Conservation (phyloP, 805 yeast genomes). For the Priceomyces melissophilus region DNA sequence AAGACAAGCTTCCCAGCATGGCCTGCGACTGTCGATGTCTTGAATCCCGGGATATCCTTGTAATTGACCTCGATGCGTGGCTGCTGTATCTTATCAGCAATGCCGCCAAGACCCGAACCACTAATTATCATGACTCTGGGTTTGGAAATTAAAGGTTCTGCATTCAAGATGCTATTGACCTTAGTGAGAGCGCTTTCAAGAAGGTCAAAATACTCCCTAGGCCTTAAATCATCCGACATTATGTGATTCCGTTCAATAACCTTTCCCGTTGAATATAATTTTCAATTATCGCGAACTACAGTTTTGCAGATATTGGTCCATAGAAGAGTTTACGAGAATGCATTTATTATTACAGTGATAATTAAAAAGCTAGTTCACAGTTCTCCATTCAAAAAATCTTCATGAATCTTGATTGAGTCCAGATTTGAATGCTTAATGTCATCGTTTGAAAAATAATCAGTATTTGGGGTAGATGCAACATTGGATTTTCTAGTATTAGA, state of each 20-base stretch:
- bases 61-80: conserved; percentile 56
- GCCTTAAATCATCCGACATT: conserved; percentile 2
- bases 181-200: conserved; percentile 16
- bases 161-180: conserved; percentile 4
- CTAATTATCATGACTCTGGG: conserved; percentile 81
- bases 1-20: conserved; percentile 81
- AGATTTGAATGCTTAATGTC: conserved; percentile 6
- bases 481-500: conserved; percentile 7
- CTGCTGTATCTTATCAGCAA: conserved; percentile 52
- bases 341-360: too few relatives aligned
- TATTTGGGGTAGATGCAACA: conserved; percentile 25
- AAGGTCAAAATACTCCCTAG: conserved; percentile 14
- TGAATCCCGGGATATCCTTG: conserved; percentile 73
- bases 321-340: too few relatives aligned
- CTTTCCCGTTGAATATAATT: too few relatives aligned
- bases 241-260: not conserved
- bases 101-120: conserved; percentile 93
- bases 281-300: too few relatives aligned
- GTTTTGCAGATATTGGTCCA: too few relatives aligned
- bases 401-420: conserved; percentile 1
- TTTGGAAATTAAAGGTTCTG: conserved; percentile 10
- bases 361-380: too few relatives aligned
- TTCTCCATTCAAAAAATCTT: not conserved
- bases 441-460: conserved; percentile 23
- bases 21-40: conserved; percentile 80